These are phyloP conservation scores for Leucosporidium creatinivorum DNA, from an alignment of 768 basidiomycete genomes.

Conservation along the genomic window DNA sequence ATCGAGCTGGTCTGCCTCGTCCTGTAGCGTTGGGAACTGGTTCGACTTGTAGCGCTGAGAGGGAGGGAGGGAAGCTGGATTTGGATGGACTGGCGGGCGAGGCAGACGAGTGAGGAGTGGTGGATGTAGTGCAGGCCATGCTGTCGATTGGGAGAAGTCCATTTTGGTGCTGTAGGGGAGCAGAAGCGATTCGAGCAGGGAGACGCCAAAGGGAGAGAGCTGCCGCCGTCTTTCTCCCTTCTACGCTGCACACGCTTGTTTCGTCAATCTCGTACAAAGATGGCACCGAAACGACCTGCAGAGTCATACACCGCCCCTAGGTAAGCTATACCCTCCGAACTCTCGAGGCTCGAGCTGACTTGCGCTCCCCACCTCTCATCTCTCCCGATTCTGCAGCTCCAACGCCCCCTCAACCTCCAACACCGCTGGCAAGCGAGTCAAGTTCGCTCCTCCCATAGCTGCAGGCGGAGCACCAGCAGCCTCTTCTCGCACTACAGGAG, in stretches of 20 bases:
- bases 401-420: neutral
- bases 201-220: too few relatives aligned
- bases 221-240: too few relatives aligned
- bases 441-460: constrained; percentile 10
- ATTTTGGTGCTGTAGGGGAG: too few relatives aligned
- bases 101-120: constrained; percentile 4
- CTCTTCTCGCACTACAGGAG: constrained; percentile 1
- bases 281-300: too few relatives aligned
- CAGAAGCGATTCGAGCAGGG: too few relatives aligned
- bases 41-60: neutral
- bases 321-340: too few relatives aligned
- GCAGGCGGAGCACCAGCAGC: neutral
- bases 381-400: neutral
- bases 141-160: too few relatives aligned
- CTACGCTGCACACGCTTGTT: too few relatives aligned
- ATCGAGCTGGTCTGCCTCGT: constrained; percentile 14
- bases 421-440: constrained; percentile 22
- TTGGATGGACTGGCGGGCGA: neutral
- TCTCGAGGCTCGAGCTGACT: neutral
- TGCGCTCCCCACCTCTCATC: neutral
- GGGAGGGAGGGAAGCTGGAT: neutral
- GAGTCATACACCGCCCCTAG: too few relatives aligned
- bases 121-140: constrained; percentile 7
- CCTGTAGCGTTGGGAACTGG: constrained; percentile 11
- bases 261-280: too few relatives aligned